phyloP scores from a whole-genome alignment of 2,329 filamentous ascomycete species.

The Xylaria sp. region DNA sequence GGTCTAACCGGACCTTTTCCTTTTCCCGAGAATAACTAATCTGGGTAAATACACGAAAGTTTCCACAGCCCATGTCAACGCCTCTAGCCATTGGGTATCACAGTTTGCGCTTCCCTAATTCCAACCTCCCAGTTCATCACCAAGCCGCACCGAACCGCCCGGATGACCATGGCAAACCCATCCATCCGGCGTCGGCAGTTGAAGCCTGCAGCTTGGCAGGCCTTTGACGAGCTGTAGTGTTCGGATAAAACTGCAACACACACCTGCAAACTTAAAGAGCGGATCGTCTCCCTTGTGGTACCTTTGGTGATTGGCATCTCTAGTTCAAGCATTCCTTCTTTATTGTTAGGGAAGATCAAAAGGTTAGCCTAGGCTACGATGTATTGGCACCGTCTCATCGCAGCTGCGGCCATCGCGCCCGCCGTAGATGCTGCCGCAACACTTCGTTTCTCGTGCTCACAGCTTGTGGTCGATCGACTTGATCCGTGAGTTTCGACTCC shows the following conservation, averaged over 20 bases:
- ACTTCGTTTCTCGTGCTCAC: constrained; percentile 49
- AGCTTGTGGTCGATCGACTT: constrained; percentile 48
- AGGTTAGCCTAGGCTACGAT: constrained; percentile 30
- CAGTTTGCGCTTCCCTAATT: not conserved
- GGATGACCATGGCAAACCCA: constrained; percentile 24
- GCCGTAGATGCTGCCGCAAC: constrained; percentile 44
- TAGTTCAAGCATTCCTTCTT: constrained; percentile 14
- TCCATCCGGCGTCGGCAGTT: constrained; percentile 35
- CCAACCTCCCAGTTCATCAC: constrained; percentile 11
- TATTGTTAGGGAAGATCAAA: constrained; percentile 6
- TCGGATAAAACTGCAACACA: constrained; percentile 29
- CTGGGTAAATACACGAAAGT: constrained; percentile 38
- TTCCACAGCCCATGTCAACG: constrained; percentile 24
- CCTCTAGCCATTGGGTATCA: constrained; percentile 29
- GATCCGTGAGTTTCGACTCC: constrained; percentile 43
- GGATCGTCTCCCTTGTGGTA: not conserved
- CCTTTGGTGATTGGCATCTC: not conserved
- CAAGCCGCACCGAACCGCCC: constrained; percentile 21
- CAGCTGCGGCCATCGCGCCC: constrained; percentile 40
- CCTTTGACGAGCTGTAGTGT: not conserved
- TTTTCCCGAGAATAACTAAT: constrained; percentile 33
- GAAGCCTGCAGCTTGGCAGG: constrained; percentile 24
- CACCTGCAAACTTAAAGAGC: constrained; percentile 13
- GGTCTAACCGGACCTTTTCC: constrained; percentile 19
- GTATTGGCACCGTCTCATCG: constrained; percentile 44